A percentile compares a stretch with the other conserved stretches of the same genome.
These are phyloP conservation scores for Ogataea chonburiensis DNA, from an alignment of 805 yeast genomes.

Conservation along the genomic window DNA sequence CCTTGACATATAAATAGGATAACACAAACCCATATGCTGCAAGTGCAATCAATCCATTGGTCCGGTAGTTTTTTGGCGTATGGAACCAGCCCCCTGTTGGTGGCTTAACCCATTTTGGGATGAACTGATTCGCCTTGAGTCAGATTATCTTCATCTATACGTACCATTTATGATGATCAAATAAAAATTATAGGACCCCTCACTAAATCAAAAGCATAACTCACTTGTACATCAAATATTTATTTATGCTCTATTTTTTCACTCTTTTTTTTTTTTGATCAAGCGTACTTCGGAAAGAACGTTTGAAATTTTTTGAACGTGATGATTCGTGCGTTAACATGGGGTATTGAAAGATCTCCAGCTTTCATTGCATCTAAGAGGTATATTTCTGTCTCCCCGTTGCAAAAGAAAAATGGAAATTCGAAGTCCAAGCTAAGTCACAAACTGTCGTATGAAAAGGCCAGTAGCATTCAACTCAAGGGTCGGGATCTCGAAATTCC, in stretches of 20 bases:
- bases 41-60: constrained; percentile 42
- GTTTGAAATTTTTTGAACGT: no score
- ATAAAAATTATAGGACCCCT: no score
- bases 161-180: constrained; percentile 1
- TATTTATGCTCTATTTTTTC: constrained; percentile 14
- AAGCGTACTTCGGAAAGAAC: no score
- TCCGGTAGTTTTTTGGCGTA: constrained; percentile 49
- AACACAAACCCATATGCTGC: constrained; percentile 39
- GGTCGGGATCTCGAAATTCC: constrained; percentile 19
- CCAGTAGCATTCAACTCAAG: constrained; percentile 22
- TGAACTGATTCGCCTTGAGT: constrained; percentile 14
- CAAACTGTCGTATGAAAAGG: constrained; percentile 31
- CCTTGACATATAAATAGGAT: constrained; percentile 36
- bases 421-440: constrained; percentile 17
- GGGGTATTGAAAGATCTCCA: constrained; percentile 2
- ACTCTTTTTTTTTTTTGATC: constrained; percentile 9
- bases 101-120: constrained; percentile 37
- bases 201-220: background rate
- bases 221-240: constrained; percentile 2
- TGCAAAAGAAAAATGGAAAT: constrained; percentile 9
- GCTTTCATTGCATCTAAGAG: no score
- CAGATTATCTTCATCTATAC: background rate
- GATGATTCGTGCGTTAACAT: no score
- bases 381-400: constrained; percentile 15
- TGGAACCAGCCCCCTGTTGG: constrained; percentile 60